These are phyloP conservation scores for Lachancea mirantina DNA, from an alignment of 805 yeast species.

Conservation along the genomic window DNA sequence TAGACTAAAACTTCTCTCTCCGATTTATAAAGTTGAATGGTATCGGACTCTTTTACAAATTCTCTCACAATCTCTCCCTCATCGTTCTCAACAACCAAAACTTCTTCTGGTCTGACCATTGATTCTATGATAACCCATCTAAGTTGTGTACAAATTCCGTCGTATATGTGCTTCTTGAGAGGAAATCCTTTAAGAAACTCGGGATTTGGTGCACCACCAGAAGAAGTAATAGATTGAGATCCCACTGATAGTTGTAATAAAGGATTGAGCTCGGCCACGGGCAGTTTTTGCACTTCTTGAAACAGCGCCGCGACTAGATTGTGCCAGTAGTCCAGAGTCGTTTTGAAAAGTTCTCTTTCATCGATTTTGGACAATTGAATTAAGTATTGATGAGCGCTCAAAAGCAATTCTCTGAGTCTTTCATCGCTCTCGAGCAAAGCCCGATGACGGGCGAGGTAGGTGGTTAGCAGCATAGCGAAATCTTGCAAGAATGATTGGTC, in stretches of 20 bases:
- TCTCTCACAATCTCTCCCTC: conserved; percentile 99
- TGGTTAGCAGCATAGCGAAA: conserved; percentile 84
- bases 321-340: conserved; percentile 92
- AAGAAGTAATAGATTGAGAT: conserved; percentile 31
- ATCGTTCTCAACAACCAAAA: conserved; percentile 91
- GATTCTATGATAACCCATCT: conserved; percentile 92
- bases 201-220: conserved; percentile 85
- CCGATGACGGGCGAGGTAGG: conserved; percentile 73
- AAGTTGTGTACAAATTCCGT: conserved; percentile 69
- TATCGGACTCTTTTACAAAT: conserved; percentile 93
- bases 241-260: conserved; percentile 58
- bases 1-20: conserved; percentile 95
- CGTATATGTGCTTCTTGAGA: conserved; percentile 77
- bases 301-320: conserved; percentile 75
- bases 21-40: conserved; percentile 89
- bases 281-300: conserved; percentile 77
- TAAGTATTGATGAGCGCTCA: conserved; percentile 72
- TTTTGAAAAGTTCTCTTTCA: conserved; percentile 93
- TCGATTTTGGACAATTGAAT: conserved; percentile 83
- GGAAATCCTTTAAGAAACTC: conserved; percentile 68
- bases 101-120: conserved; percentile 99
- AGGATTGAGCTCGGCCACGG: conserved; percentile 65
- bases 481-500: conserved; percentile 95
- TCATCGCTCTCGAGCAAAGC: conserved; percentile 52
- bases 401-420: conserved; percentile 47